Evolutionary conservation across 495 filamentous ascomycete genomes (phyloP).

Genomic region (Daldinia bambusicola): DNA sequence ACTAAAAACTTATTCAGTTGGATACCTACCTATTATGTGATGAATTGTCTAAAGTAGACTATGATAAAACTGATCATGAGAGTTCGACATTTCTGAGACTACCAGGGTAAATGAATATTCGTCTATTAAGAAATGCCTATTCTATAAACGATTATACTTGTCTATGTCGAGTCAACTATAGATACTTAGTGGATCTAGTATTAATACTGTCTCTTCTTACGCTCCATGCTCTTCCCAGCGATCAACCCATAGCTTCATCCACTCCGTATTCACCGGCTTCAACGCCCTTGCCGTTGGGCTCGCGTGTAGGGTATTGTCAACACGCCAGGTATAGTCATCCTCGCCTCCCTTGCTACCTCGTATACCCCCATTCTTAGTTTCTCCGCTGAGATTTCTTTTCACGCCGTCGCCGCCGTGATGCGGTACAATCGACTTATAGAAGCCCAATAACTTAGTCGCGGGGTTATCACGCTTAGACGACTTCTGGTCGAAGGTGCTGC

Average conservation of each 20-base stretch:
- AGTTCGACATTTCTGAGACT: too few relatives aligned
- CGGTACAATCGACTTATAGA: conserved; percentile 41
- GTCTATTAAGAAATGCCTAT: too few relatives aligned
- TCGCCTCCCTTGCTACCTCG: conserved; percentile 6
- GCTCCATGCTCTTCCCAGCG: conserved; percentile 28
- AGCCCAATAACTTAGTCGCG: conserved; percentile 42
- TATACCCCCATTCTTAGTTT: not conserved
- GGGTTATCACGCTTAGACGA: conserved; percentile 35
- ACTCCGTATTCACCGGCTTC: conserved; percentile 39
- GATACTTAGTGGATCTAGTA: too few relatives aligned
- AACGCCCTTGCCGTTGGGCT: conserved; percentile 41
- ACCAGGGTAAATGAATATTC: too few relatives aligned
- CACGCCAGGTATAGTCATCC: conserved; percentile 27
- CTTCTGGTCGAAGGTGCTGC: conserved; percentile 34
- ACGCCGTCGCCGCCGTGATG: not conserved
- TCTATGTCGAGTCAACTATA: too few relatives aligned
- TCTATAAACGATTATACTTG: too few relatives aligned
- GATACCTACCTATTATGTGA: not conserved
- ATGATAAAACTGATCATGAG: too few relatives aligned
- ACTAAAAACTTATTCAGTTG: not conserved
- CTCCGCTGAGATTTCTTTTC: conserved; percentile 3
- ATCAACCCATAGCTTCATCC: conserved; percentile 45
- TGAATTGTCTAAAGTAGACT: too few relatives aligned
- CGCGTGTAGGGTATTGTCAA: conserved; percentile 39
- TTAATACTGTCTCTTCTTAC: too few relatives aligned